A percentile compares a stretch with the other conserved stretches of the same genome.
Evolutionary conservation across 805 yeast species (phyloP).

Genomic region (Ogataea corticis): DNA sequence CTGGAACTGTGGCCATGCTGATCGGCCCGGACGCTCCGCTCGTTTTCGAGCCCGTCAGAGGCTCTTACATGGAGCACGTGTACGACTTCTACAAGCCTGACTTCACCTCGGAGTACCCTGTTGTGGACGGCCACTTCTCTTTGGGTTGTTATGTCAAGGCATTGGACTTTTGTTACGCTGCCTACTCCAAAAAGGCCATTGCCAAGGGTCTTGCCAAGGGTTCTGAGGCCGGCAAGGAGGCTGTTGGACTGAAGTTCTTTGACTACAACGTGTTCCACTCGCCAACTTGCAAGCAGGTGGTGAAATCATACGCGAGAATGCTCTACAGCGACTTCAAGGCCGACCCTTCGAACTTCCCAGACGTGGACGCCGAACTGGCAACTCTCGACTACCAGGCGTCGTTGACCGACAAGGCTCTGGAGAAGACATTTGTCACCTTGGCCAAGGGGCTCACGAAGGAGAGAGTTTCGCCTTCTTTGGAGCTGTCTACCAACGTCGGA

Average conservation of each 20-base stretch:
- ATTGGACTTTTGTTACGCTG: conserved; percentile 79
- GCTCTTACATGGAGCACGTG: conserved; percentile 93
- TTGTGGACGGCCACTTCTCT: conserved; percentile 96
- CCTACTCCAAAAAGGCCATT: conserved; percentile 76
- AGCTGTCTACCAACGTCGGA: conserved; percentile 94
- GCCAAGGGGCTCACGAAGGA: conserved; percentile 68
- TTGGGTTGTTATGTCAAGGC: conserved; percentile 93
- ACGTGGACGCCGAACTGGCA: conserved; percentile 54
- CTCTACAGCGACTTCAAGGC: conserved; percentile 82
- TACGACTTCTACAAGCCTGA: conserved; percentile 99
- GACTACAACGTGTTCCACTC: conserved; percentile 97
- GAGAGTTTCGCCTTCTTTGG: conserved; percentile 77
- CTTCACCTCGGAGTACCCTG: conserved; percentile 93
- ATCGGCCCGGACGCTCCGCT: conserved; percentile 98
- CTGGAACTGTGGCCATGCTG: conserved; percentile 91
- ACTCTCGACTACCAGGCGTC: conserved; percentile 71
- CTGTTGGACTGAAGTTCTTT: conserved; percentile 72
- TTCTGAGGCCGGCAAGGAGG: conserved; percentile 46
- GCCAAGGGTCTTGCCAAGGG: conserved; percentile 46
- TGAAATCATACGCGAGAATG: conserved; percentile 90
- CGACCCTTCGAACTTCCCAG: conserved; percentile 62
- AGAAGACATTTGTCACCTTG: conserved; percentile 78
- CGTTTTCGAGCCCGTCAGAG: conserved; percentile 85
- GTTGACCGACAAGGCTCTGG: conserved; percentile 75
- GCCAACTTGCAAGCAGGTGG: conserved; percentile 94